phyloP scores from a whole-genome alignment of 139 green algal species.

The Auxenochlorella protothecoides region DNA sequence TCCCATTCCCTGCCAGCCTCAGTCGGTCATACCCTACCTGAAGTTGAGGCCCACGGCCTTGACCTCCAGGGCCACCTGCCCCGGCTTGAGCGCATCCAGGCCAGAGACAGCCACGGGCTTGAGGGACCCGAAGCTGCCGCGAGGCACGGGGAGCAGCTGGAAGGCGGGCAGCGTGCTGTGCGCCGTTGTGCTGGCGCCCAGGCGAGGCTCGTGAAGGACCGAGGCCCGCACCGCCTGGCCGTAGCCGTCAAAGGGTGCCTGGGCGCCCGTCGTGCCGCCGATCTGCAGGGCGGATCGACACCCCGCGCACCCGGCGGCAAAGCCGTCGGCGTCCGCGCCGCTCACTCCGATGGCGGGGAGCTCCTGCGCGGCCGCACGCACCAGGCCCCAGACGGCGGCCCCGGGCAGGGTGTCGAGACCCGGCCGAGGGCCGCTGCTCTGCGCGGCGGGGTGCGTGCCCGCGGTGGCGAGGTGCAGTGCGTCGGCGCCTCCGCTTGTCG shows the following conservation, averaged over 20 bases:
- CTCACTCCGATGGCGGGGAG: background rate
- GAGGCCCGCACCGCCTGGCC: background rate
- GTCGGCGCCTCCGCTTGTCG: too few relatives aligned
- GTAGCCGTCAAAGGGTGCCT: slow-evolving; percentile 11
- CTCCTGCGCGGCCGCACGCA: slow-evolving; percentile 14
- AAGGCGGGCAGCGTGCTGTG: background rate
- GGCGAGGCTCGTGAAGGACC: slow-evolving; percentile 1
- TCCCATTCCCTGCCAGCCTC: too few relatives aligned
- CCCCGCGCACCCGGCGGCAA: slow-evolving; percentile 1
- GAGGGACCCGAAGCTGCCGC: slow-evolving; percentile 44
- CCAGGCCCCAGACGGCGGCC: slow-evolving; percentile 8
- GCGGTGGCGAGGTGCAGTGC: too few relatives aligned
- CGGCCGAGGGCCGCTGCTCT: too few relatives aligned
- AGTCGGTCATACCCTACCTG: background rate
- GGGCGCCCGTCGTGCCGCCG: background rate
- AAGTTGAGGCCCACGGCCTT: slow-evolving; percentile 41
- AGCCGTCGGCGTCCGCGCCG: slow-evolving; percentile 16
- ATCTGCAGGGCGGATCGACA: background rate
- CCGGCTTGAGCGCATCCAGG: background rate
- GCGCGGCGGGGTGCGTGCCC: too few relatives aligned
- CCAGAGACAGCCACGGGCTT: slow-evolving; percentile 17
- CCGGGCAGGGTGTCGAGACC: too few relatives aligned
- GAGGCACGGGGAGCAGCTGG: slow-evolving; percentile 25
- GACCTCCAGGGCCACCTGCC: slow-evolving; percentile 19
- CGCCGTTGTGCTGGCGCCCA: background rate